These are phyloP conservation scores for Madurella mycetomatis DNA, from an alignment of 2,329 filamentous ascomycete genomes.

Conservation along the genomic window DNA sequence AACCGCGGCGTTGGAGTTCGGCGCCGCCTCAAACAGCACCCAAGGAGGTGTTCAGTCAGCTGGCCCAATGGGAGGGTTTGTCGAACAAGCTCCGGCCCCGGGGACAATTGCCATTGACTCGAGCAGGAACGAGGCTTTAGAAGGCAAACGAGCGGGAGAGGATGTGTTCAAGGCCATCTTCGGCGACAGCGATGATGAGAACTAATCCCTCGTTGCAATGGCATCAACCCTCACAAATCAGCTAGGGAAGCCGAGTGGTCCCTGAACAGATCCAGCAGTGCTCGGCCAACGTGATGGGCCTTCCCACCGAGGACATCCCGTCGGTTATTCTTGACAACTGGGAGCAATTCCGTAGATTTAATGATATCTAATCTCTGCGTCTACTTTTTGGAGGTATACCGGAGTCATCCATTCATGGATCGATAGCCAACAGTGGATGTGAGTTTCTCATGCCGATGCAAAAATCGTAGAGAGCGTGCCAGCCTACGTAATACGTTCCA, in stretches of 20 bases:
- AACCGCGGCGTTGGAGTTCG: constrained; percentile 14
- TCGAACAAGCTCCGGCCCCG: constrained; percentile 6
- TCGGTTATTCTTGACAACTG: too few species aligned
- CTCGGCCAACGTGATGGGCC: too few species aligned
- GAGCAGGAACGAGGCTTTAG: constrained; percentile 73
- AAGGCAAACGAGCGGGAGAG: constrained; percentile 68
- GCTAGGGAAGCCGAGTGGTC: neutral
- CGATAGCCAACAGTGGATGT: too few species aligned
- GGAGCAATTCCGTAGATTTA: too few species aligned
- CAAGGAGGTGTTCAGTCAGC: neutral
- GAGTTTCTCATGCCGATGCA: too few species aligned
- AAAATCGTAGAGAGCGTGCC: too few species aligned
- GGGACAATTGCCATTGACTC: constrained; percentile 53
- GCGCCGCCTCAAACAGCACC: constrained; percentile 1
- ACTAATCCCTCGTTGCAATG: constrained; percentile 9
- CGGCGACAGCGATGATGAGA: constrained; percentile 75
- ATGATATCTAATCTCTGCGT: too few species aligned
- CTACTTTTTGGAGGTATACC: too few species aligned
- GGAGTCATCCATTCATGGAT: too few species aligned
- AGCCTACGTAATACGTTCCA: too few species aligned
- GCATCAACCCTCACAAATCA: neutral
- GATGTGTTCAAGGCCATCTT: constrained; percentile 91
- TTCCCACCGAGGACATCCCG: too few species aligned
- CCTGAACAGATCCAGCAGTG: too few species aligned
- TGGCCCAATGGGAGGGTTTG: constrained; percentile 6